Evolutionary conservation across 164 flowering plant genomes (phyloP), one percentile per base, ranked within the genome.

Genomic region (Nymphaea thermarum): DNA sequence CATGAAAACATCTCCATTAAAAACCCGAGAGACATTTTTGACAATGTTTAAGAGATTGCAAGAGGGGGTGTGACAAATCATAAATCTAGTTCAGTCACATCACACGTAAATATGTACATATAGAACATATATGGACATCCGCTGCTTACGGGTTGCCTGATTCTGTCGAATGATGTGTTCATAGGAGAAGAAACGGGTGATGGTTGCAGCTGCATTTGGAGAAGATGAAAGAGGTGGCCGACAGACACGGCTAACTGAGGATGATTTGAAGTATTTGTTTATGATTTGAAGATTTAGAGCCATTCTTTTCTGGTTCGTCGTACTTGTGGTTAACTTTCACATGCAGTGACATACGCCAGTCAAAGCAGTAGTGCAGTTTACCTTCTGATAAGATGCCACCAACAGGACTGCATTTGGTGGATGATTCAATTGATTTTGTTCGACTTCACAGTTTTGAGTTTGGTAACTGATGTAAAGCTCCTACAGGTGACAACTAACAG

Each of bases 181-280:
- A 73, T 90, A 92, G 98, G 82, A 88, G 85, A 92, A 86, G 84
- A 92, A 90, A 80, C 84, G 98, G 74, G 80, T 75, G 71, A 87
- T 92, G 95, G 98, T 92, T 66, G 84, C 96, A 61, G 86, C 90
- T 57, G 96, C 95, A 70, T 92, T 92, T 77, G 98, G 98, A 64
- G 98, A 90, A 76, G 96, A 92, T 73, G 90, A 81, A 76, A 74
- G 72, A 1, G 91, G 90, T 61, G 76, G 87, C 72, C 78, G 81
- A 2, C 90, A 85, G 77, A 81, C 83, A 43, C 85, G 91, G 18
- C 91, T 92, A 60, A 88, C 96, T 4, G 90, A 85, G 55, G 96
- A 90, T 0, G 98, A 92, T 77, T 76, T 92, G 80, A 79, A 80
- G 17, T 90, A 88, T 83, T 77, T 92, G 66, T 92, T 92, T 74